Conservation (phyloP, 306 rosid species). For the Casuarina equisetifolia region DNA sequence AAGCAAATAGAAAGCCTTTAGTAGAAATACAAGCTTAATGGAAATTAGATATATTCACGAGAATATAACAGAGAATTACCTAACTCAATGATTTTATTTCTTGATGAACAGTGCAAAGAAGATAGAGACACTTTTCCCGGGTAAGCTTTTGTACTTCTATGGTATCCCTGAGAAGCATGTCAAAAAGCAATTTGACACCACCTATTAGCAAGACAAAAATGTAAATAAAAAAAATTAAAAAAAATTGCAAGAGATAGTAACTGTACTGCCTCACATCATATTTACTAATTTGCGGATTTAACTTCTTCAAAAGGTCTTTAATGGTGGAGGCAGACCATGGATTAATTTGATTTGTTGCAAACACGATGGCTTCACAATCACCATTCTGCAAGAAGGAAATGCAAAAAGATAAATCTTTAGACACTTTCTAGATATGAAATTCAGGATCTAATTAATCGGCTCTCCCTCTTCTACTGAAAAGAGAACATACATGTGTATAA, state of each 20-base stretch:
- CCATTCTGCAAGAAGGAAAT: conserved; percentile 50
- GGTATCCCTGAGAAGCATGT: conserved; percentile 64
- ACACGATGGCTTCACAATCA: conserved; percentile 24
- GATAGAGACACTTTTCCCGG: conserved; percentile 67
- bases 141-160: conserved; percentile 58
- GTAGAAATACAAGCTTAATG: conserved; percentile 14
- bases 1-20: not conserved
- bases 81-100: conserved; percentile 76
- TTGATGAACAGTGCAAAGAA: conserved; percentile 67
- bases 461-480: not conserved
- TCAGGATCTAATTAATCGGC: not conserved
- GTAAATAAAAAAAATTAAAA: not conserved
- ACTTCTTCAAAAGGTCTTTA: conserved; percentile 54
- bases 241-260: conserved; percentile 21
- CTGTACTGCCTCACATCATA: conserved; percentile 53
- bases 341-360: conserved; percentile 43
- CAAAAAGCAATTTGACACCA: conserved; percentile 14
- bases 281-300: conserved; percentile 43
- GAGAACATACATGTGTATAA: no score
- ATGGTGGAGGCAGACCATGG: conserved; percentile 78
- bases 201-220: conserved; percentile 15
- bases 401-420: conserved; percentile 1
- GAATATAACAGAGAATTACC: conserved; percentile 48
- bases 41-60: conserved; percentile 11
- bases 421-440: not conserved